These are phyloP conservation scores for Eucalyptus pauciflora DNA, from an alignment of 345 rosid species.

Conservation along the genomic window DNA sequence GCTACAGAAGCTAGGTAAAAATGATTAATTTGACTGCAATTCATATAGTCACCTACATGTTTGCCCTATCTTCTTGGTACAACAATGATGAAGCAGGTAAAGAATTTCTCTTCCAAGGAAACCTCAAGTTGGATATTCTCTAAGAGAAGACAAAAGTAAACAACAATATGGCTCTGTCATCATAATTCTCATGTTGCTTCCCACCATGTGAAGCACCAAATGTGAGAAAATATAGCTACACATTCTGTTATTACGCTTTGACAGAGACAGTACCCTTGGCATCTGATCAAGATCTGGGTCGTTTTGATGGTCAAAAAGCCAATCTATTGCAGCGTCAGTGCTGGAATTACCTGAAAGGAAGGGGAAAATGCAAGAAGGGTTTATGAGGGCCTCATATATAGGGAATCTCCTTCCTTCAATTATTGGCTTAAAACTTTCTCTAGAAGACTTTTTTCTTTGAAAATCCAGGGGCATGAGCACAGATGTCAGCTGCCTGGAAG, in stretches of 20 bases:
- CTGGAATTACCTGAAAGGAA: conserved; percentile 39
- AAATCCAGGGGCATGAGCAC: background rate
- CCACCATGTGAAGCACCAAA: background rate
- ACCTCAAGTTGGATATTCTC: background rate
- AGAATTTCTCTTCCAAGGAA: background rate
- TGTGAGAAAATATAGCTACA: background rate
- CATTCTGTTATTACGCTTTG: background rate
- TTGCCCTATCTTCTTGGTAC: background rate
- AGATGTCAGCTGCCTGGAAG: background rate
- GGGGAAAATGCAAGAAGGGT: background rate
- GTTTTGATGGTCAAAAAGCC: conserved; percentile 72
- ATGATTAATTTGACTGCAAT: background rate
- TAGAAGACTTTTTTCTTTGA: background rate
- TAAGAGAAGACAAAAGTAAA: background rate
- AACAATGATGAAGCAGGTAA: background rate
- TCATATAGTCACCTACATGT: background rate
- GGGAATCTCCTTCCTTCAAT: background rate
- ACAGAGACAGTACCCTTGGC: conserved; percentile 30
- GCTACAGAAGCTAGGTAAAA: background rate
- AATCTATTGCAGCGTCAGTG: conserved; percentile 59
- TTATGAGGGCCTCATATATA: background rate
- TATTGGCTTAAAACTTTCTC: background rate
- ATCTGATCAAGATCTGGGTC: conserved; percentile 50
- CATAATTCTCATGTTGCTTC: background rate
- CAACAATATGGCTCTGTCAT: background rate